Evolutionary conservation across 2,329 filamentous ascomycete genomes (phyloP).

Genomic region (Sporothrix variecibatus): DNA sequence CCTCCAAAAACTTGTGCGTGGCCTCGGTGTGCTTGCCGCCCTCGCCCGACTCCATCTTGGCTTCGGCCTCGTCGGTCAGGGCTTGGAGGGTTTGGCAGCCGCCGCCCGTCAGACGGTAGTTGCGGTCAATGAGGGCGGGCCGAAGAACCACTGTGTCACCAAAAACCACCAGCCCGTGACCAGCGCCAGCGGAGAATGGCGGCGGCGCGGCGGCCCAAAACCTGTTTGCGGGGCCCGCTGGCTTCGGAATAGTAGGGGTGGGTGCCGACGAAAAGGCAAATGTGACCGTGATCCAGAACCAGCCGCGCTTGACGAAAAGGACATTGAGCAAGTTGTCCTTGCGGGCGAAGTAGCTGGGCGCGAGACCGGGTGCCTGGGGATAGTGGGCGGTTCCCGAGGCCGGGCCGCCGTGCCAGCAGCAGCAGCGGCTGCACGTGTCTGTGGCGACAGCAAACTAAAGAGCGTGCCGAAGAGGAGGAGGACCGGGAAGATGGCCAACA

Average conservation of each 20-base stretch:
- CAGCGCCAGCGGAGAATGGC: conserved; percentile 67
- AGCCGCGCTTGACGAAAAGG: conserved; percentile 92
- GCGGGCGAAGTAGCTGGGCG: conserved; percentile 86
- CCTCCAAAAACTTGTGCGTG: conserved; percentile 34
- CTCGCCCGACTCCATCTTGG: conserved; percentile 21
- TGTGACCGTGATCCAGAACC: conserved; percentile 82
- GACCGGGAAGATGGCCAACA: conserved; percentile 71
- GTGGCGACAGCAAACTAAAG: conserved; percentile 76
- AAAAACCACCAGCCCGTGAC: conserved; percentile 80
- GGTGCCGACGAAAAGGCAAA: conserved; percentile 70
- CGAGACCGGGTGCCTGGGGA: conserved; percentile 41
- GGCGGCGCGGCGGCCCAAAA: conserved; percentile 40
- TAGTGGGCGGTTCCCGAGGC: conserved; percentile 40
- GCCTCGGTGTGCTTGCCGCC: background rate
- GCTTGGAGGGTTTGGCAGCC: conserved; percentile 66
- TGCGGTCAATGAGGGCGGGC: conserved; percentile 82
- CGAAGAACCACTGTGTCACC: conserved; percentile 97
- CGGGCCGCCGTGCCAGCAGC: conserved; percentile 44
- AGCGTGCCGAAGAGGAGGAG: conserved; percentile 80
- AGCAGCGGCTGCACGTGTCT: conserved; percentile 65
- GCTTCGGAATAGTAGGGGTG: conserved; percentile 53
- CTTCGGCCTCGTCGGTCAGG: conserved; percentile 47
- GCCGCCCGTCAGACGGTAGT: conserved; percentile 86
- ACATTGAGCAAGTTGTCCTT: conserved; percentile 93
- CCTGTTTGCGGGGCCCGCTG: conserved; percentile 24